Base-by-base conservation (phyloP, 306 rosid genomes). In the Biancaea sappan region DNA sequence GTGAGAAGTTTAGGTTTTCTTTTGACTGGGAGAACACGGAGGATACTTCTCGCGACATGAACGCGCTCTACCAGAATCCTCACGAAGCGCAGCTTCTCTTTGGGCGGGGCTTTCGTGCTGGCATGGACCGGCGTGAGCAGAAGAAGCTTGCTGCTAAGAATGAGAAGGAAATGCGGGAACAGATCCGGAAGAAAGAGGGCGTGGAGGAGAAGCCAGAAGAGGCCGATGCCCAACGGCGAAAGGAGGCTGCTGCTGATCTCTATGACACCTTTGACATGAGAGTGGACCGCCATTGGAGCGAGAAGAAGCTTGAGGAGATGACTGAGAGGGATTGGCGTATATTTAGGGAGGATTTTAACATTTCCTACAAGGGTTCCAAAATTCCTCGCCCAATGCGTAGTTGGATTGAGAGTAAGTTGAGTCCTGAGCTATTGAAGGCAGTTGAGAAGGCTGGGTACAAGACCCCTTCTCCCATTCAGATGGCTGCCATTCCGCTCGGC, bases 11-110 rank as follows among this genome's bases (percentile, higher is more conserved):
- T 61, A 85, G 98, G 0, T 92, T 92, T 77, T 90, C 98, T 3
- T 92, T 92, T 78, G 94, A 92, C 66, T 92, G 98, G 98, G 98
- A 92, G 71, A 92, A 92, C 77, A 90, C 96, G 0, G 98, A 92
- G 76, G 96, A 90, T 71, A 92, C 98, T 5, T 92, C 98, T 0
- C 91, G 94, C 15, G 98, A 92, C 52, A 90, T 92, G 96, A 92
- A 92, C 53, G 0, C 44, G 2, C 83, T 92, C 31, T 92, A 92
- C 56, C 98, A 92, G 52, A 92, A 92, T 75, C 98, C 98, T 73
- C 98, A 92, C 46, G 98, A 92, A 79, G 98, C 98, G 9, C 98
- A 88, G 74, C 94, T 88, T 6, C 62, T 92, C 44, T 92, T 92
- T 12, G 98, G 94, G 5, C 78, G 98, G 37, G 97, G 98, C 9